These are phyloP conservation scores for Asterophora parasitica DNA, from an alignment of 768 basidiomycete genomes.

Conservation along the genomic window DNA sequence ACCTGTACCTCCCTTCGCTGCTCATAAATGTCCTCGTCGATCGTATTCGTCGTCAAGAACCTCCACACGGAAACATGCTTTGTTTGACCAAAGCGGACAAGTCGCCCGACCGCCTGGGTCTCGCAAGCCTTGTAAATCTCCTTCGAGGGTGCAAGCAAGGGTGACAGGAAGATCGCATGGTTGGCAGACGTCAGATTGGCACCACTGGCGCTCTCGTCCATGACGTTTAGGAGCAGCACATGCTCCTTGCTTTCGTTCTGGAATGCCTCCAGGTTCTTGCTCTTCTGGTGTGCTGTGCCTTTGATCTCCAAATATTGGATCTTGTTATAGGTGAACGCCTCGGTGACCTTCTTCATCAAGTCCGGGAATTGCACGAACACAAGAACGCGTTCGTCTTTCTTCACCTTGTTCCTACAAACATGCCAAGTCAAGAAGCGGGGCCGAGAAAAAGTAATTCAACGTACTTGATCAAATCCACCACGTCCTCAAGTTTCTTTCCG, in stretches of 20 bases:
- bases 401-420: conserved; percentile 51
- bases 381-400: conserved; percentile 75
- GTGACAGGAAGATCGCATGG: conserved; percentile 92
- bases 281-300: conserved; percentile 71
- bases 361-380: conserved; percentile 97
- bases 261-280: conserved; percentile 81
- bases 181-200: conserved; percentile 92
- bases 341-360: conserved; percentile 85
- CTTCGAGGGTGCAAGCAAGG: conserved; percentile 75
- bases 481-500: conserved; percentile 77
- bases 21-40: conserved; percentile 80
- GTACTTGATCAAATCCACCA: conserved; percentile 73
- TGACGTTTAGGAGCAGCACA: conserved; percentile 84
- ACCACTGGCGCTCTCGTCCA: conserved; percentile 93
- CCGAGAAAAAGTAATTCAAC: conserved; percentile 15
- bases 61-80: conserved; percentile 80
- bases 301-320: conserved; percentile 79
- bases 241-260: conserved; percentile 75
- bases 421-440: conserved; percentile 1
- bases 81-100: conserved; percentile 78
- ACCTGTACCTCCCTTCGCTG: conserved; percentile 35
- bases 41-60: conserved; percentile 82
- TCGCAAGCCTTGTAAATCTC: conserved; percentile 83
- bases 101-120: conserved; percentile 79
- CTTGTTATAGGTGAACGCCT: conserved; percentile 68